Conservation (phyloP, 1,284 basidiomycete genomes). For the Polyporus tsugae region DNA sequence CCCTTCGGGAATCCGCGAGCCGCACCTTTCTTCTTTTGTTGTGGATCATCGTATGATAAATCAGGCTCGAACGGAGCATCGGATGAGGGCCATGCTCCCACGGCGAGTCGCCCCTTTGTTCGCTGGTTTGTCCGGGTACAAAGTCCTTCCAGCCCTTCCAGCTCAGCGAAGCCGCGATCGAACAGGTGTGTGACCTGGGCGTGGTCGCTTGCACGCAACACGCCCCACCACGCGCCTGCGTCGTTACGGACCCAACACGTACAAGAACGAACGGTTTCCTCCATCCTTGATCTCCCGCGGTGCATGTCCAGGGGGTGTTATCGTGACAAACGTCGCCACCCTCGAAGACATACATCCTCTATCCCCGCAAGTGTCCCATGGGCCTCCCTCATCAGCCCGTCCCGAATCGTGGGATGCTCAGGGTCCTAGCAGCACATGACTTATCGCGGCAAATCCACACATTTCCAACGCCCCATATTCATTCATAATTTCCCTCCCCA, state of each 20-base stretch:
- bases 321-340: not conserved
- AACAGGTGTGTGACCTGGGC: constrained; percentile 26
- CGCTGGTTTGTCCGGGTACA: constrained; percentile 19
- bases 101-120: constrained; percentile 28
- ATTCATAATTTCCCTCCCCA: constrained; percentile 22
- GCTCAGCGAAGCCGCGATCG: constrained; percentile 30
- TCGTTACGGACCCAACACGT: constrained; percentile 25
- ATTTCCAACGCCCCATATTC: constrained; percentile 22
- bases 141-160: constrained; percentile 22
- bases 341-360: not conserved
- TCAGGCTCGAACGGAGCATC: constrained; percentile 33
- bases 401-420: constrained; percentile 23
- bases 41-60: constrained; percentile 33
- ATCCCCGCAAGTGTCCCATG: constrained; percentile 5
- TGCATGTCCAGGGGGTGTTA: not conserved
- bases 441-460: constrained; percentile 18
- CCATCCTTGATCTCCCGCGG: constrained; percentile 4
- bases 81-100: constrained; percentile 27
- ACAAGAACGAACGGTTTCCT: constrained; percentile 21
- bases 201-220: constrained; percentile 11
- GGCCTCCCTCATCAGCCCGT: constrained; percentile 23
- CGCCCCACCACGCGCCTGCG: constrained; percentile 14
- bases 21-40: constrained; percentile 28
- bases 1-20: constrained; percentile 25
- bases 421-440: constrained; percentile 30